Percentiles rank a stretch among this genome's conserved stretches.
These are phyloP conservation scores for Linum tenue DNA, from an alignment of 345 rosid genomes.

Conservation along the genomic window DNA sequence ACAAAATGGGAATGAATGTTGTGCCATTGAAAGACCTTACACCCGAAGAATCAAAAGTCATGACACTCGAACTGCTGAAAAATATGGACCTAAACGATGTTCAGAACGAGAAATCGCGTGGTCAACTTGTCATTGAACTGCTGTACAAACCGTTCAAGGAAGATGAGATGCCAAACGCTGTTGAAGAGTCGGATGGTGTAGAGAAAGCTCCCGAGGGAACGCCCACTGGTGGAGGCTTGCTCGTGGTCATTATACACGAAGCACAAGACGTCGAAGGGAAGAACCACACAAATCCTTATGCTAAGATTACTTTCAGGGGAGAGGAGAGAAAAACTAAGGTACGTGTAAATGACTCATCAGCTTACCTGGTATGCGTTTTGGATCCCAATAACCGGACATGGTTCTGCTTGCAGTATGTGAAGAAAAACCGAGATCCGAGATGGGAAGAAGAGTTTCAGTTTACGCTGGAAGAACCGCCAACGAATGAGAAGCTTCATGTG, in stretches of 20 bases:
- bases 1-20: constrained; percentile 4
- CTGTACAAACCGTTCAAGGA: constrained; percentile 2
- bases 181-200: not conserved
- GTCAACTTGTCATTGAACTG: not conserved
- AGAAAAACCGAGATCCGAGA: constrained; percentile 3
- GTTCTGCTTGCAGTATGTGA: not conserved
- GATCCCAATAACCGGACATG: not conserved
- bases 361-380: not conserved
- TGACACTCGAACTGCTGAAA: constrained; percentile 1
- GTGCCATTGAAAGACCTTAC: not conserved
- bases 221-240: constrained; percentile 1
- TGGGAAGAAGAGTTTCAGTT: constrained; percentile 62
- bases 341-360: not conserved
- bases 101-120: constrained; percentile 2
- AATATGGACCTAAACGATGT: constrained; percentile 4
- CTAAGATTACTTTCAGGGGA: constrained; percentile 1
- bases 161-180: not conserved
- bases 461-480: not conserved
- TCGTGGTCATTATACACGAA: constrained; percentile 1
- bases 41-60: not conserved
- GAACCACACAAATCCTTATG: constrained; percentile 10
- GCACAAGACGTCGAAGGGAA: constrained; percentile 76
- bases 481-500: not conserved
- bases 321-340: constrained; percentile 6
- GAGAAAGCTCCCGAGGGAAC: constrained; percentile 5